A percentile compares a stretch with the other conserved stretches of the same genome.
phyloP scores from a whole-genome alignment of 805 yeast species.

The Lipomyces orientalis region DNA sequence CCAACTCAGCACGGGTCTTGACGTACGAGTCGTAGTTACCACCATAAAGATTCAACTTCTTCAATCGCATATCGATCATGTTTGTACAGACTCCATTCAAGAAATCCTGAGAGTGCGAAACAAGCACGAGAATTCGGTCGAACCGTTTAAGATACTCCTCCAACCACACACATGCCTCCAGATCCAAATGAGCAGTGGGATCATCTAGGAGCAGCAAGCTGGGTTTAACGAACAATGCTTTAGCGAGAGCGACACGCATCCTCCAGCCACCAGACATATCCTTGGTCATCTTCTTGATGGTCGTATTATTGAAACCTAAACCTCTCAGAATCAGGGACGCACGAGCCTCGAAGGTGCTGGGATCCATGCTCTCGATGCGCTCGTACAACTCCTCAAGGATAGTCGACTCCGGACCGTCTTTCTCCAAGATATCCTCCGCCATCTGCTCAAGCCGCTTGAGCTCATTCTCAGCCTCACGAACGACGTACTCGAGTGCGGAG shows the following conservation, averaged over 20 bases:
- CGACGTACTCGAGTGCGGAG: conserved; percentile 95
- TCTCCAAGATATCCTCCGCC: conserved; percentile 86
- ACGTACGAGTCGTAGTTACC: conserved; percentile 98
- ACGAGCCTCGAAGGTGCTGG: conserved; percentile 92
- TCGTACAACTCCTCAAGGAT: conserved; percentile 87
- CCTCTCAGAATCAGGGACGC: conserved; percentile 96
- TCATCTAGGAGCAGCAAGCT: conserved; percentile 92
- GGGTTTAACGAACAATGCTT: conserved; percentile 97
- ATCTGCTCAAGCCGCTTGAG: conserved; percentile 87
- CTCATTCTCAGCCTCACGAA: conserved; percentile 93
- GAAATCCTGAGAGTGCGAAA: conserved; percentile 99
- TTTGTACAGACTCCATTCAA: conserved; percentile 97
- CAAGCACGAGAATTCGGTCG: conserved; percentile 90
- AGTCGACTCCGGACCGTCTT: conserved; percentile 93
- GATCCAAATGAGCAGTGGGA: conserved; percentile 99
- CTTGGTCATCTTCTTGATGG: conserved; percentile 91
- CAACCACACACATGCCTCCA: conserved; percentile 99
- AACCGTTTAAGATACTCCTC: conserved; percentile 96
- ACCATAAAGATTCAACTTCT: conserved; percentile 78
- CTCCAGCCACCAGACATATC: conserved; percentile 99
- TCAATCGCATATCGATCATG: conserved; percentile 95
- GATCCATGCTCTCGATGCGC: conserved; percentile 94
- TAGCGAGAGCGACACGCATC: conserved; percentile 98
- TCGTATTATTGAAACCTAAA: conserved; percentile 89
- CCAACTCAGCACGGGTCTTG: conserved; percentile 92